These are phyloP conservation scores for Candida germanica DNA, from an alignment of 805 yeast genomes.

Conservation along the genomic window DNA sequence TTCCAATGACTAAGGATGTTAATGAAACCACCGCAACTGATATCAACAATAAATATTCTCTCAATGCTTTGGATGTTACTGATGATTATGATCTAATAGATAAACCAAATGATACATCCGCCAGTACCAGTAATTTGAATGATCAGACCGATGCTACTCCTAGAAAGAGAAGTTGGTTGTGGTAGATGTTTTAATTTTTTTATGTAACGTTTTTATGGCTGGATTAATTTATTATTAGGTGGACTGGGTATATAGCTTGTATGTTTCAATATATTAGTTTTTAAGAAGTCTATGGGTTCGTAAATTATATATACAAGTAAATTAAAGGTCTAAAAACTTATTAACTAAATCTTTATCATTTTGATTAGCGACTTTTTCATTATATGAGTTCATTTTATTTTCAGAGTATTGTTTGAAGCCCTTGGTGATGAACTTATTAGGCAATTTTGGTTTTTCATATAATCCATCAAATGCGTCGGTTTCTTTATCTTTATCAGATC, in stretches of 20 bases:
- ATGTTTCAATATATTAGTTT: slow-evolving; percentile 1
- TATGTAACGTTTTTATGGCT: too few species aligned
- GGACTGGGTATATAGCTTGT: too few species aligned
- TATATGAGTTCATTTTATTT: slow-evolving; percentile 15
- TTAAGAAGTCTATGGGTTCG: background rate
- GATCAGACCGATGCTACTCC: slow-evolving; percentile 2
- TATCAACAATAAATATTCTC: too few species aligned
- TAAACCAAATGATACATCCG: slow-evolving; percentile 14
- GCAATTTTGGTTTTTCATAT: slow-evolving; percentile 42
- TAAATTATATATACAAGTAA: slow-evolving; percentile 11
- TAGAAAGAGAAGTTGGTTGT: slow-evolving; percentile 18
- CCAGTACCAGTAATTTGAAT: too few species aligned
- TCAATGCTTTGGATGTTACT: too few species aligned
- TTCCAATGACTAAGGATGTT: background rate
- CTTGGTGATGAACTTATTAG: slow-evolving; percentile 36
- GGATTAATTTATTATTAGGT: too few species aligned
- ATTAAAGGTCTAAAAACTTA: slow-evolving; percentile 27
- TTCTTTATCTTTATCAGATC: slow-evolving; percentile 70
- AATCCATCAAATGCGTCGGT: slow-evolving; percentile 74
- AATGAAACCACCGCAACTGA: too few species aligned
- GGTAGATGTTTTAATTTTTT: too few species aligned
- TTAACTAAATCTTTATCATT: slow-evolving; percentile 29
- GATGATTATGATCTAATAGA: slow-evolving; percentile 49
- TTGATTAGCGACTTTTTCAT: slow-evolving; percentile 20
- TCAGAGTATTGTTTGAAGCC: slow-evolving; percentile 24